A percentile compares a stretch with the other conserved stretches of the same genome.
These are phyloP conservation scores for Gracilaria gracilis DNA, from an alignment of 23 red algal species.

Conservation along the genomic window DNA sequence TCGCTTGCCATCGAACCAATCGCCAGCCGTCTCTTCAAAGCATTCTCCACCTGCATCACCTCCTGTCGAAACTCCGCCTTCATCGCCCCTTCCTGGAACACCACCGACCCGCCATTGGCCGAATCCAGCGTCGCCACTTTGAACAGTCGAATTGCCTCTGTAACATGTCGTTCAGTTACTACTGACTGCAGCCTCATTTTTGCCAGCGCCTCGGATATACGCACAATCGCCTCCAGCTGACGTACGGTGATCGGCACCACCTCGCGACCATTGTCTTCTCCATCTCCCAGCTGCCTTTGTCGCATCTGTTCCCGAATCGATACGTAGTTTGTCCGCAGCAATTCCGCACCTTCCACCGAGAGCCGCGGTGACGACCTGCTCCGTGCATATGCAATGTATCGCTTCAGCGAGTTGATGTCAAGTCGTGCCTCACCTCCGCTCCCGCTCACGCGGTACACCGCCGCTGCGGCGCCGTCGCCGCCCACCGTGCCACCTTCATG, in stretches of 20 bases:
- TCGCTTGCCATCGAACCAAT: conserved; percentile 86
- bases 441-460: conserved; percentile 40
- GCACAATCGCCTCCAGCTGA: conserved; percentile 93
- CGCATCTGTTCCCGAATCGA: conserved; percentile 94
- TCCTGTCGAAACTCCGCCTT: conserved; percentile 81
- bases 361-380: conserved; percentile 85
- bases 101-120: conserved; percentile 72
- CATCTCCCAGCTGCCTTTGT: conserved; percentile 60
- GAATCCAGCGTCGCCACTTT: conserved; percentile 94
- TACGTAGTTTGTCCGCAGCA: conserved; percentile 94
- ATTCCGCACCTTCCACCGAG: conserved; percentile 89
- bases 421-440: conserved; percentile 66
- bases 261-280: conserved; percentile 44
- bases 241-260: conserved; percentile 95
- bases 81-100: conserved; percentile 78
- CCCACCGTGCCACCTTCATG: conserved; percentile 30
- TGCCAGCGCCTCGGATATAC: conserved; percentile 92
- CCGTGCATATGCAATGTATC: conserved; percentile 95
- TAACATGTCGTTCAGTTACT: conserved; percentile 82
- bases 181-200: conserved; percentile 90
- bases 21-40: conserved; percentile 79
- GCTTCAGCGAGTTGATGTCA: conserved; percentile 90
- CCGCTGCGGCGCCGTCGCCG: not conserved
- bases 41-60: conserved; percentile 81
- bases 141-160: conserved; percentile 96